Base-by-base conservation (phyloP, 805 yeast species). In the Tanozyma kutaoensis region DNA sequence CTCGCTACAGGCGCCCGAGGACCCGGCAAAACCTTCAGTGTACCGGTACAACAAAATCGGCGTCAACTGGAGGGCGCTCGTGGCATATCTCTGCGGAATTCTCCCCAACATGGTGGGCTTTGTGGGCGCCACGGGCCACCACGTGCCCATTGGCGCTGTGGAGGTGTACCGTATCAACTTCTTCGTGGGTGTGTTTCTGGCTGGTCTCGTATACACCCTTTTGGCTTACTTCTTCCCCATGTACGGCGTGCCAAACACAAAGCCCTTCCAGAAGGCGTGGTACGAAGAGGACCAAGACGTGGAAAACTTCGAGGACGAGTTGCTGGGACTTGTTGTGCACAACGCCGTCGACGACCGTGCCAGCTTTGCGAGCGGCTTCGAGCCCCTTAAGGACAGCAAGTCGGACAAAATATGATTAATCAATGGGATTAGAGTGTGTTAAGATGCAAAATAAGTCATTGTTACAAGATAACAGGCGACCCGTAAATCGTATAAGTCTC, bases 51-150 rank as follows among this genome's bases (percentile, higher is more conserved):
- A 67, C 41, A 52, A 42, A 17, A 52, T 58, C 25, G 95, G 95
- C 22, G 40, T 70, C 49, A 81, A 82, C 46, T 80, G 93, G 91
- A 65, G 93, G 48, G 95, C 88, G 2, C 73, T 69, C 38, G 70
- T 63, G 18, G 91, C 94, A 1, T 84, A 84, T 47, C 48, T 84
- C 37, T 63, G 75, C 38, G 94, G 94, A 29, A 75, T 85, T 32
- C 57, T 72, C 20, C 91, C 93, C 25, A 84, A 82, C 42, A 75
- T 84, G 43, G 78, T 78, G 13, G 95, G 95, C 2, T 84, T 84
- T 40, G 88, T 76, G 5, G 84, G 93, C 36, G 84, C 85, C 8
- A 35, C 38, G n/a, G 80, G 76, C 22, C 65, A 60, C 33, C 30
- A 25, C 6, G 93, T 82, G 11, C 93, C 94, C 16, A 55, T 58